Conservation (phyloP, 2,329 filamentous ascomycete species). For the Mycosphaerella arachidis region DNA sequence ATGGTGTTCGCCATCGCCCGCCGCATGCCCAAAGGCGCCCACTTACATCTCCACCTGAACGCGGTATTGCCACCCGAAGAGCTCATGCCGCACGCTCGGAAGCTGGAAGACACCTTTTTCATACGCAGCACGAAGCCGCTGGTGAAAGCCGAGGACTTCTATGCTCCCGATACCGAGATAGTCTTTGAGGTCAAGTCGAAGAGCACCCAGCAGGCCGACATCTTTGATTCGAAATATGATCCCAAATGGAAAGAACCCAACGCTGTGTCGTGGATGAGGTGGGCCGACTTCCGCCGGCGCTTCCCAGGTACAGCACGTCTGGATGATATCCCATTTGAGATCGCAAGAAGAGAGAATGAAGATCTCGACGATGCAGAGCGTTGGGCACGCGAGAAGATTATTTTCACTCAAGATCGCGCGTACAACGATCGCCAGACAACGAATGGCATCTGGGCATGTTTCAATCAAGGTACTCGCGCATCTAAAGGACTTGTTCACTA, state of each 20-base stretch:
- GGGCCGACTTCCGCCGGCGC: conserved; percentile 39
- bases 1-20: conserved; percentile 54
- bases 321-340: conserved; percentile 4
- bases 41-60: conserved; percentile 75
- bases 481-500: conserved; percentile 71
- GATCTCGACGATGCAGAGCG: conserved; percentile 21
- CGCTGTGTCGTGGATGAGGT: conserved; percentile 41
- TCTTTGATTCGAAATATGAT: conserved; percentile 51
- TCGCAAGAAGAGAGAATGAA: conserved; percentile 6
- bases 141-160: conserved; percentile 38
- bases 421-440: conserved; percentile 26
- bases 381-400: conserved; percentile 31
- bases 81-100: conserved; percentile 53
- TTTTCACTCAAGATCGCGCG: conserved; percentile 20
- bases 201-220: conserved; percentile 29
- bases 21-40: conserved; percentile 64
- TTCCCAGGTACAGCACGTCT: conserved; percentile 35
- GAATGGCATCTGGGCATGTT: conserved; percentile 53
- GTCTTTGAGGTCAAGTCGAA: conserved; percentile 53
- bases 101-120: conserved; percentile 59
- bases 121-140: conserved; percentile 59
- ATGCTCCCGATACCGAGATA: conserved; percentile 50
- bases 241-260: conserved; percentile 26
- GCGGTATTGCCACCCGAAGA: conserved; percentile 61
- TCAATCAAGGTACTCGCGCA: conserved; percentile 65